Conservation (phyloP, 805 yeast genomes). For the Metschnikowia baotianmanensis region DNA sequence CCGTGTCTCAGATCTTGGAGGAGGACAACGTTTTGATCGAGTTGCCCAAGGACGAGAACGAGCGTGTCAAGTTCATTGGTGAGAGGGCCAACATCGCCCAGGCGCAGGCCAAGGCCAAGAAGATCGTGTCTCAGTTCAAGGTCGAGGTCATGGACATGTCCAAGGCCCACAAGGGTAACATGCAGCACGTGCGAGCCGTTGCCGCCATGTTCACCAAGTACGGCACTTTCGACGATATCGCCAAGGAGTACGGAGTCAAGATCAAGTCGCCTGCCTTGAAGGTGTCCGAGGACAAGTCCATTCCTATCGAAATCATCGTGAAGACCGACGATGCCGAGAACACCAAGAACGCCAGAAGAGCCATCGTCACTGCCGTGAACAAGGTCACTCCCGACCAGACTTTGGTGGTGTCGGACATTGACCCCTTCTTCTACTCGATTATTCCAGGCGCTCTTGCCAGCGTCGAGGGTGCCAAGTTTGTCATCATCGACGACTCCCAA, state of each 20-base stretch:
- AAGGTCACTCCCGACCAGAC: conserved; percentile 66
- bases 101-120: conserved; percentile 64
- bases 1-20: conserved; percentile 50
- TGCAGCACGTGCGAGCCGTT: conserved; percentile 71
- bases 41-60: conserved; percentile 49
- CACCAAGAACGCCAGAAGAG: conserved; percentile 62
- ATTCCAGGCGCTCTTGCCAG: conserved; percentile 41
- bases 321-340: conserved; percentile 43
- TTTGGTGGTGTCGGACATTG: conserved; percentile 59
- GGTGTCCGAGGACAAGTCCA: conserved; percentile 43
- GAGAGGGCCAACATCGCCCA: conserved; percentile 49
- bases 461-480: conserved; percentile 50
- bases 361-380: conserved; percentile 72
- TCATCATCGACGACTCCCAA: conserved; percentile 50
- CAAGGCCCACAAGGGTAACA: conserved; percentile 81
- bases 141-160: conserved; percentile 78
- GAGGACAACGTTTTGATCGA: conserved; percentile 56
- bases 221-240: conserved; percentile 45
- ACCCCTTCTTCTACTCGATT: conserved; percentile 52
- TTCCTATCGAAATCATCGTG: conserved; percentile 63
- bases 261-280: conserved; percentile 39
- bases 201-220: conserved; percentile 62
- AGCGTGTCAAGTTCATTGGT: conserved; percentile 62
- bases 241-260: conserved; percentile 34
- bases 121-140: conserved; percentile 54